Percentiles rank a stretch among this genome's conserved stretches.
Conservation (phyloP, 1,284 basidiomycete genomes). For the Boletellus sp. region DNA sequence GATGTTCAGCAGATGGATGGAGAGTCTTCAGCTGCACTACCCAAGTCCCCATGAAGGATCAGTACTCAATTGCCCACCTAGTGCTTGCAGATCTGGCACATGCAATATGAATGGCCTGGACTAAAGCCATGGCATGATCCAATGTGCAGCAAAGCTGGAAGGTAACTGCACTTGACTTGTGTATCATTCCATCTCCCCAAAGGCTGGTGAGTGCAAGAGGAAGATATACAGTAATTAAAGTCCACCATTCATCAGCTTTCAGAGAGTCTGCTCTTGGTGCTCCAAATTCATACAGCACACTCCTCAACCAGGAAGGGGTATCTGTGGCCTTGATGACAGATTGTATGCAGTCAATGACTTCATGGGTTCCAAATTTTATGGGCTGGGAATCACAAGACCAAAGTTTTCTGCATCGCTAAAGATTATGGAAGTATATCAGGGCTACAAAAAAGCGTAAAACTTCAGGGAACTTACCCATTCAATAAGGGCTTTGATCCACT, state of each 20-base stretch:
- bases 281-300: conserved; percentile 4
- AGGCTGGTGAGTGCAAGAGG: conserved; percentile 1
- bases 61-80: neutral
- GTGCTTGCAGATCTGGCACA: neutral
- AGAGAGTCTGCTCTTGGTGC: neutral
- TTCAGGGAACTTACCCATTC: conserved; percentile 1
- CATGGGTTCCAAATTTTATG: neutral
- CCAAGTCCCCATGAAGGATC: neutral
- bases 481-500: neutral
- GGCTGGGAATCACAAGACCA: neutral
- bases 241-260: conserved; percentile 7
- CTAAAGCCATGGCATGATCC: conserved; percentile 9
- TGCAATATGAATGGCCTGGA: neutral
- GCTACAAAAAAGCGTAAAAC: neutral
- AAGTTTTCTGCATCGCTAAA: neutral
- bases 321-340: neutral
- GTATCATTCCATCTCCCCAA: neutral
- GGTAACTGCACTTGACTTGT: neutral
- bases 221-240: conserved; percentile 2
- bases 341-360: conserved; percentile 1
- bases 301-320: conserved; percentile 1
- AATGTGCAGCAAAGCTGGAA: neutral
- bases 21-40: neutral
- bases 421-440: neutral
- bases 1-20: neutral